A percentile compares a stretch with the other conserved stretches of the same genome.
phyloP scores from a whole-genome alignment of 306 rosid species.

The Cucurbita argyrosperma region DNA sequence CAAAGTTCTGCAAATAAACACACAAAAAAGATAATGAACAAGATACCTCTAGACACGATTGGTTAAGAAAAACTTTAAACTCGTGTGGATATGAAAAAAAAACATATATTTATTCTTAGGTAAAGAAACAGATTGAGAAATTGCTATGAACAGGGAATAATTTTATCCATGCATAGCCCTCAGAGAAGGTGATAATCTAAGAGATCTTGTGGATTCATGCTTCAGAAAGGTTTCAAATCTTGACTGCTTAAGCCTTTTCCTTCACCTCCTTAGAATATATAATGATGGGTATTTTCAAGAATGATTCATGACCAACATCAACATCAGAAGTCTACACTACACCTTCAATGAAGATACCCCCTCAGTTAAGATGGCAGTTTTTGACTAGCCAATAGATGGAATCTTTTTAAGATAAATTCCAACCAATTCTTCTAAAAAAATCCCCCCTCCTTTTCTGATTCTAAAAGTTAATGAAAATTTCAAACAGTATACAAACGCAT shows the following conservation, averaged over 20 bases:
- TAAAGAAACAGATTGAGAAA: neutral
- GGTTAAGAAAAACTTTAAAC: neutral
- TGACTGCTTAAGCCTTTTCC: neutral
- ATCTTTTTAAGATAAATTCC: neutral
- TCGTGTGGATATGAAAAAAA: neutral
- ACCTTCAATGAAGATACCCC: neutral
- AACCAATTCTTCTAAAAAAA: neutral
- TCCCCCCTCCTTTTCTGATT: neutral
- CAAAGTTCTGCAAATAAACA: conserved; percentile 56
- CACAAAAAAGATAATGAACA: neutral
- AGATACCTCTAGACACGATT: neutral
- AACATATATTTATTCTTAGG: neutral
- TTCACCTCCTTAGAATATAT: neutral
- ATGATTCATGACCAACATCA: conserved; percentile 1
- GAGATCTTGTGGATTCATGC: neutral
- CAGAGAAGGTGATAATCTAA: neutral
- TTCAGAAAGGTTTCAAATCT: neutral
- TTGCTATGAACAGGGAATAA: neutral
- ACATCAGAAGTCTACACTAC: neutral
- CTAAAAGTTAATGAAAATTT: neutral
- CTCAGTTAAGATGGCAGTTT: neutral
- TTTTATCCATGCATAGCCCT: neutral
- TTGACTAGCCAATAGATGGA: neutral
- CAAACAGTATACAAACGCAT: neutral
- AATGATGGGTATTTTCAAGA: neutral